Base-by-base conservation (phyloP, 1,139 yeast genomes). In the Pichia sp. region DNA sequence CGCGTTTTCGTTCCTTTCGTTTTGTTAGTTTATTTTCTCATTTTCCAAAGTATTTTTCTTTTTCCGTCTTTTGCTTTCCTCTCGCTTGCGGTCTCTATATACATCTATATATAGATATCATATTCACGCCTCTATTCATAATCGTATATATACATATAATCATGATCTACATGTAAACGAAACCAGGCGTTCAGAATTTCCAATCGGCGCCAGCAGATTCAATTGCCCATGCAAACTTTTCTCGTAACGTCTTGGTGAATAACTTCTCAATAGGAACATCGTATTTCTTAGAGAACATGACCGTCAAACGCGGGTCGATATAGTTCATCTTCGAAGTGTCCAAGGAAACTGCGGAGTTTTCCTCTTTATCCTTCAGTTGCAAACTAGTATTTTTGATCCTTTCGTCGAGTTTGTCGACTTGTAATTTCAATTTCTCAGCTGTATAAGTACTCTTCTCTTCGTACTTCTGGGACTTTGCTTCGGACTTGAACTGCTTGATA, bases 221-320 rank as follows among this genome's bases (percentile, higher is more conserved):
- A 55, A 92, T 86, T 30, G 99, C 98, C 99, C 99, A 92, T 53
- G 82, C 85, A 72, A 92, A 92, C 74, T 92, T 92, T 48, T 92
- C 97, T 60, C 98, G 77, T 61, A 92, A 75, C 0, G 98, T 87
- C 72, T 90, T 91, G 29, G 97, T 87, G 64, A 93, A 91, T 53
- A 93, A 77, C 71, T 89, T 91, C 70, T 92, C 98, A 58, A 93
- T 86, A 12, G 98, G 98, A 30, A 93, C 97, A 56, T 82, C 77
- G 67, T 76, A 90, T 71, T 84, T 88, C 71, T 91, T 91, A 51
- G 96, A 81, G 71, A 91, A 93, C 79, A 89, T 84, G 49, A 89
- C 97, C 0, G 96, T 85, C 63, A 93, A 75, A 63, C 99, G 78
- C 30, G 99, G 99, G 71, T 93, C 99, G 59, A 92, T 92, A 75